phyloP scores from a whole-genome alignment of 2,329 filamentous ascomycete species.

The Neofusicoccum laricinum region DNA sequence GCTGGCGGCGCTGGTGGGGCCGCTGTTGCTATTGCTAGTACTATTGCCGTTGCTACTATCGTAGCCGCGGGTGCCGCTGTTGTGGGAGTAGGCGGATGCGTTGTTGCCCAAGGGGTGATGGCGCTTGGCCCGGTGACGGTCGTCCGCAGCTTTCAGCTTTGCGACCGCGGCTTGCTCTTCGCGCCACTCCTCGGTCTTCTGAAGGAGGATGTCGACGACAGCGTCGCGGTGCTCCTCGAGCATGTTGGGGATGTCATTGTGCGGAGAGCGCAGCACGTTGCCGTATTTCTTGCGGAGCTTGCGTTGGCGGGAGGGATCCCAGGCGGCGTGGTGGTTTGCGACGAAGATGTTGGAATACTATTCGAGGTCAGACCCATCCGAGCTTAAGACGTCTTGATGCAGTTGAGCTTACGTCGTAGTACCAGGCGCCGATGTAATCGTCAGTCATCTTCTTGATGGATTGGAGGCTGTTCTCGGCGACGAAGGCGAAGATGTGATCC shows the following conservation, averaged over 20 bases:
- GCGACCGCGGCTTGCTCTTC: background rate
- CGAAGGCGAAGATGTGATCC: constrained; percentile 74
- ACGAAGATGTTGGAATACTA: constrained; percentile 76
- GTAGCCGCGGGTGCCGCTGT: background rate
- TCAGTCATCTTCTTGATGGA: constrained; percentile 64
- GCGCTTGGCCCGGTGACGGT: background rate
- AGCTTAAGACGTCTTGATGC: background rate
- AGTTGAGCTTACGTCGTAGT: constrained; percentile 56
- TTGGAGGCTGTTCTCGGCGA: constrained; percentile 71
- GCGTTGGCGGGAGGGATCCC: constrained; percentile 58
- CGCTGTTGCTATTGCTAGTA: background rate
- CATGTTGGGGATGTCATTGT: constrained; percentile 54
- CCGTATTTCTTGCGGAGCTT: constrained; percentile 60
- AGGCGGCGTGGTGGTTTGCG: constrained; percentile 70
- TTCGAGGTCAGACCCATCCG: background rate
- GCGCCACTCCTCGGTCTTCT: constrained; percentile 40
- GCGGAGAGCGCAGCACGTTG: constrained; percentile 46
- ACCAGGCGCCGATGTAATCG: constrained; percentile 80
- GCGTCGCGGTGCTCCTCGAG: constrained; percentile 51
- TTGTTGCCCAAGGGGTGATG: background rate
- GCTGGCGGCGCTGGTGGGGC: background rate
- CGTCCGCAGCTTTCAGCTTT: background rate
- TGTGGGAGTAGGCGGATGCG: background rate
- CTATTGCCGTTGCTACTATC: background rate
- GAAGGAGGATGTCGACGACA: constrained; percentile 47